Evolutionary conservation across 2,329 filamentous ascomycete genomes (phyloP).

Genomic region (Verticillium isaacii): DNA sequence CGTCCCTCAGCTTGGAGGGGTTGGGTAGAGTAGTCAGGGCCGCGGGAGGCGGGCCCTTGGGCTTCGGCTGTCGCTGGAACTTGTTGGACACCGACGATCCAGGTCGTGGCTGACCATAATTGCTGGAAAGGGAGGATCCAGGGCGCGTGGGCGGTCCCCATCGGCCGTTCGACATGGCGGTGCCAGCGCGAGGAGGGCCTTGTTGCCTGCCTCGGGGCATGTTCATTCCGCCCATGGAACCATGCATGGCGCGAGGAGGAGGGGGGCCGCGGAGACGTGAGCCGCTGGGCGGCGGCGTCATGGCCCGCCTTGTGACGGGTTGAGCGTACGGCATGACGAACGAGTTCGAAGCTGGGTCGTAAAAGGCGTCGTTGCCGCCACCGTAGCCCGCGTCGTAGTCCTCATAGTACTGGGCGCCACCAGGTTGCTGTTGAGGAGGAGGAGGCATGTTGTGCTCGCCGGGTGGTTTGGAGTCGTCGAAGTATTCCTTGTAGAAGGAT

Average conservation of each 20-base stretch:
- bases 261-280: conserved; percentile 36
- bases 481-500: conserved; percentile 99
- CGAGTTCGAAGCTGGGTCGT: conserved; percentile 61
- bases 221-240: conserved; percentile 41
- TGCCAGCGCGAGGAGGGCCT: conserved; percentile 53
- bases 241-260: conserved; percentile 36
- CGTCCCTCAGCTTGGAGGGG: conserved; percentile 78
- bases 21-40: conserved; percentile 75
- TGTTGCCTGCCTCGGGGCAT: conserved; percentile 48
- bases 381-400: conserved; percentile 70
- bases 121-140: conserved; percentile 25
- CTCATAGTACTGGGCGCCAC: conserved; percentile 57
- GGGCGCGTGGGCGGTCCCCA: conserved; percentile 25
- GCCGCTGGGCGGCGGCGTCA: conserved; percentile 81
- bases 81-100: conserved; percentile 59
- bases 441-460: conserved; percentile 3
- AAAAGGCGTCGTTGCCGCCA: conserved; percentile 45
- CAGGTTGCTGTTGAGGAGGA: conserved; percentile 9
- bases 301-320: conserved; percentile 80
- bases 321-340: conserved; percentile 83
- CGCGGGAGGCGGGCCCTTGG: conserved; percentile 62
- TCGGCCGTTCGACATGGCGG: conserved; percentile 18
- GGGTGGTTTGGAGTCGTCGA: conserved; percentile 67
- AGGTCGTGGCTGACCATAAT: conserved; percentile 45
- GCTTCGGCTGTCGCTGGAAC: conserved; percentile 39